Percentiles rank a stretch among this genome's conserved stretches.
Conservation (phyloP, 352 stramenopile species). For the Globisporangium parvum region DNA sequence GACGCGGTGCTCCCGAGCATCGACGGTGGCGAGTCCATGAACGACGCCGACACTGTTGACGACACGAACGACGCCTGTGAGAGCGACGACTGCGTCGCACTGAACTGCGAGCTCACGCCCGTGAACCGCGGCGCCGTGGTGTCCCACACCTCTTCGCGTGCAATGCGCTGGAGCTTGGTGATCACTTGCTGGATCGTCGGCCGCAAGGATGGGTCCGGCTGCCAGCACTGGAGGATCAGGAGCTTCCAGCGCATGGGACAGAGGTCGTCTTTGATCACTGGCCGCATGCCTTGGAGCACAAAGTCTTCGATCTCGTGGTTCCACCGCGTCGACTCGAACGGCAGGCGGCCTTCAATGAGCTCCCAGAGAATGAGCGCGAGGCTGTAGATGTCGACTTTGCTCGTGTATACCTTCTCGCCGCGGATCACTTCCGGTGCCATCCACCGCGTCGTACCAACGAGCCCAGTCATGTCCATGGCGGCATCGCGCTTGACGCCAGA, state of each 20-base stretch:
- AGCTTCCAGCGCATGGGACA: constrained; percentile 76
- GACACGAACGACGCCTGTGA: constrained; percentile 34
- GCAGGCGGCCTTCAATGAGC: constrained; percentile 77
- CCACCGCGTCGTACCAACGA: constrained; percentile 85
- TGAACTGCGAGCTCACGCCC: constrained; percentile 43
- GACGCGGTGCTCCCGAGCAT: constrained; percentile 11
- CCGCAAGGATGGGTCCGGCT: constrained; percentile 67
- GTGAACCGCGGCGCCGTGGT: constrained; percentile 51
- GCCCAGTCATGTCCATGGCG: constrained; percentile 73
- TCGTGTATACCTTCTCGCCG: constrained; percentile 81
- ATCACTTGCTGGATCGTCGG: constrained; percentile 88
- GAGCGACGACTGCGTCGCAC: constrained; percentile 36
- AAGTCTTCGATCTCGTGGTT: constrained; percentile 85
- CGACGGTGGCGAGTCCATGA: constrained; percentile 35
- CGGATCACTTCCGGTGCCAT: constrained; percentile 89
- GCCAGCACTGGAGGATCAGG: constrained; percentile 80
- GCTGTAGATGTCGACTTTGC: constrained; percentile 89
- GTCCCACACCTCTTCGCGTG: constrained; percentile 69
- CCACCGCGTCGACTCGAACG: constrained; percentile 78
- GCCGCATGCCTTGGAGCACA: constrained; percentile 63
- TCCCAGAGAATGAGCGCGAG: constrained; percentile 86
- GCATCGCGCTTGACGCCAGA: constrained; percentile 21
- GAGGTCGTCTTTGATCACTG: constrained; percentile 54
- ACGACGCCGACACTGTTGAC: constrained; percentile 26
- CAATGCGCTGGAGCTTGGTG: constrained; percentile 70